Evolutionary conservation across 1,139 yeast species (phyloP).

Genomic region (Pichia norvegensis): DNA sequence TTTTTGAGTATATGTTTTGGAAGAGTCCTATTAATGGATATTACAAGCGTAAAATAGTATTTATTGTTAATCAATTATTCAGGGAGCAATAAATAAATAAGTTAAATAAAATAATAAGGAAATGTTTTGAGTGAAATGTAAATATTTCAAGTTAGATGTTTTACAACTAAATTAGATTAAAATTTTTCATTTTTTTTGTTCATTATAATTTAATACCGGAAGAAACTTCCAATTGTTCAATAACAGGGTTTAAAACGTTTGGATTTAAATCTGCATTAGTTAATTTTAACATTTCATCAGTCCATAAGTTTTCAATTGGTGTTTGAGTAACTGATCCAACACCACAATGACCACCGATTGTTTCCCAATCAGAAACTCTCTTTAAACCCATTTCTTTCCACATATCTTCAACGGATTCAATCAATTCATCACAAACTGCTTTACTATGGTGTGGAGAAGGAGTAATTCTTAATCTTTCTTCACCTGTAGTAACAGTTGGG

Average conservation of each 20-base stretch:
- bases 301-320: conserved; percentile 62
- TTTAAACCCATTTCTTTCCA: conserved; percentile 68
- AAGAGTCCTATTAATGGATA: too few relatives aligned
- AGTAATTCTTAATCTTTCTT: conserved; percentile 91
- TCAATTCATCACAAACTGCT: conserved; percentile 65
- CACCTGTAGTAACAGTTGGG: conserved; percentile 96
- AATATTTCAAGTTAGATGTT: too few relatives aligned
- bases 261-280: conserved; percentile 55
- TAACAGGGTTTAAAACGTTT: conserved; percentile 54
- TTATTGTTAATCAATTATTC: neutral
- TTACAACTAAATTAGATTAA: too few relatives aligned
- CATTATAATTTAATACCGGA: conserved; percentile 46
- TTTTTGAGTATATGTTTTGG: too few relatives aligned
- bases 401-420: conserved; percentile 72
- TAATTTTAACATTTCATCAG: conserved; percentile 63
- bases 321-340: conserved; percentile 52
- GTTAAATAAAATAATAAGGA: neutral
- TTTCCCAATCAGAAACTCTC: conserved; percentile 72
- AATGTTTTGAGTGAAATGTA: too few relatives aligned
- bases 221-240: conserved; percentile 56
- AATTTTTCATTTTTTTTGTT: too few relatives aligned
- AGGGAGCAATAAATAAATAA: neutral
- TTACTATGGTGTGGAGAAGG: conserved; percentile 95
- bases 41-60: neutral
- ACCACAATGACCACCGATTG: conserved; percentile 79